Conservation (phyloP, 1,284 basidiomycete species). For the Acaromyces ingoldii region DNA sequence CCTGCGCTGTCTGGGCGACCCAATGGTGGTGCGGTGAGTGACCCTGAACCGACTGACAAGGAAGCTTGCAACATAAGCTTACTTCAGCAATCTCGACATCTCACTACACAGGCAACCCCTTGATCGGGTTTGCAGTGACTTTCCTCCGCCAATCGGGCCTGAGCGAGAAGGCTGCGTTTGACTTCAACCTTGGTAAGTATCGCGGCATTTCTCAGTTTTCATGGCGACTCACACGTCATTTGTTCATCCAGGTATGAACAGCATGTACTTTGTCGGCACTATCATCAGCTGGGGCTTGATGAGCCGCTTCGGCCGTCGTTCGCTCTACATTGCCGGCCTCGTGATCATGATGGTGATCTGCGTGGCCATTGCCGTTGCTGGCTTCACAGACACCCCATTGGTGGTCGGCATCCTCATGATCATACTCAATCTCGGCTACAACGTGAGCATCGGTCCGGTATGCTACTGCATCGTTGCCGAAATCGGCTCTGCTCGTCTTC, state of each 20-base stretch:
- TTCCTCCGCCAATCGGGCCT: constrained; percentile 55
- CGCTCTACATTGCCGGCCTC: constrained; percentile 7
- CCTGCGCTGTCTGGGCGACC: constrained; percentile 18
- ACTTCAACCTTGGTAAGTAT: constrained; percentile 42
- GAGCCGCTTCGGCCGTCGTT: constrained; percentile 10
- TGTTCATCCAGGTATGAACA: too few species aligned
- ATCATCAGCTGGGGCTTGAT: not conserved
- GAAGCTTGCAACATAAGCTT: too few species aligned
- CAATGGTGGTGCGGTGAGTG: constrained; percentile 13
- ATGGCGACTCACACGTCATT: too few species aligned
- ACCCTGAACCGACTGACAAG: too few species aligned
- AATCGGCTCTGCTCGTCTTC: constrained; percentile 45
- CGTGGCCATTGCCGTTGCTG: constrained; percentile 11
- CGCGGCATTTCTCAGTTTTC: constrained; percentile 7
- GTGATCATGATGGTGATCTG: not conserved
- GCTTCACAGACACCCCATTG: constrained; percentile 1
- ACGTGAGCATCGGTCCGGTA: constrained; percentile 41
- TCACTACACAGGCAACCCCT: constrained; percentile 18
- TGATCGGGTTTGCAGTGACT: constrained; percentile 48
- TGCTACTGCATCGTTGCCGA: constrained; percentile 43
- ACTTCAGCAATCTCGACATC: too few species aligned
- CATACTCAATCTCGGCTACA: constrained; percentile 28
- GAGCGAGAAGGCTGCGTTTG: constrained; percentile 49
- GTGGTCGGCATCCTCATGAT: constrained; percentile 11
- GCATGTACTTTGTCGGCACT: constrained; percentile 10